A percentile compares a stretch with the other conserved stretches of the same genome.
Evolutionary conservation across 2,329 filamentous ascomycete genomes (phyloP).

Genomic region (Beauveria asiatica): DNA sequence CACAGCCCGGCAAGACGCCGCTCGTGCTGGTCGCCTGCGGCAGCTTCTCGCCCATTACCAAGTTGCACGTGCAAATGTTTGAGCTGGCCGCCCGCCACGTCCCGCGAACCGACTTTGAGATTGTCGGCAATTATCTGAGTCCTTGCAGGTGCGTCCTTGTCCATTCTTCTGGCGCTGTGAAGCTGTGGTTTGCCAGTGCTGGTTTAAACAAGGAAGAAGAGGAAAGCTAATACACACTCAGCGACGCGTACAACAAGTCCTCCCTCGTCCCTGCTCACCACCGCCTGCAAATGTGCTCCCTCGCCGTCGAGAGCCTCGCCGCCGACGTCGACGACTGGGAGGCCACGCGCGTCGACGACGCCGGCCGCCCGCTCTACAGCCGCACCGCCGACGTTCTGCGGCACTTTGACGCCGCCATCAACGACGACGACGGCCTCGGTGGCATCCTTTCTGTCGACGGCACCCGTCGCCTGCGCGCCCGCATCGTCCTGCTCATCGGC

Average conservation of each 20-base stretch:
- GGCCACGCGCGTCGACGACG: slow-evolving; percentile 49
- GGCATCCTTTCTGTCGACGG: slow-evolving; percentile 65
- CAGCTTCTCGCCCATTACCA: slow-evolving; percentile 66
- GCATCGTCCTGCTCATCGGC: slow-evolving; percentile 75
- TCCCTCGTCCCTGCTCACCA: slow-evolving; percentile 29
- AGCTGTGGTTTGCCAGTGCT: too few species aligned
- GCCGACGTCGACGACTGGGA: slow-evolving; percentile 87
- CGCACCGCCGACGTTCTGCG: slow-evolving; percentile 85
- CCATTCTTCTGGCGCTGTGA: background rate
- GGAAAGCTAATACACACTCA: background rate
- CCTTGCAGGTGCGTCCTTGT: slow-evolving; percentile 7
- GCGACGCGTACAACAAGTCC: slow-evolving; percentile 29
- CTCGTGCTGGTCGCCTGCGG: slow-evolving; percentile 63
- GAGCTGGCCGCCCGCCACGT: slow-evolving; percentile 75
- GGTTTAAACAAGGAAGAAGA: too few species aligned
- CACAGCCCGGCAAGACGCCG: slow-evolving; percentile 48
- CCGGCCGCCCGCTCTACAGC: slow-evolving; percentile 54
- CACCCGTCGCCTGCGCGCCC: slow-evolving; percentile 58
- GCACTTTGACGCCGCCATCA: slow-evolving; percentile 87
- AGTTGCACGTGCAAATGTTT: slow-evolving; percentile 78
- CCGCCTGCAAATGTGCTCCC: slow-evolving; percentile 66
- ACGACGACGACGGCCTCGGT: slow-evolving; percentile 53
- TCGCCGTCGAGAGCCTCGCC: slow-evolving; percentile 66
- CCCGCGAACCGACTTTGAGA: slow-evolving; percentile 58
- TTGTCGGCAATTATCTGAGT: slow-evolving; percentile 65